Conservation (phyloP, 106 monocot genomes). For the Apostasia shenzhenica region DNA sequence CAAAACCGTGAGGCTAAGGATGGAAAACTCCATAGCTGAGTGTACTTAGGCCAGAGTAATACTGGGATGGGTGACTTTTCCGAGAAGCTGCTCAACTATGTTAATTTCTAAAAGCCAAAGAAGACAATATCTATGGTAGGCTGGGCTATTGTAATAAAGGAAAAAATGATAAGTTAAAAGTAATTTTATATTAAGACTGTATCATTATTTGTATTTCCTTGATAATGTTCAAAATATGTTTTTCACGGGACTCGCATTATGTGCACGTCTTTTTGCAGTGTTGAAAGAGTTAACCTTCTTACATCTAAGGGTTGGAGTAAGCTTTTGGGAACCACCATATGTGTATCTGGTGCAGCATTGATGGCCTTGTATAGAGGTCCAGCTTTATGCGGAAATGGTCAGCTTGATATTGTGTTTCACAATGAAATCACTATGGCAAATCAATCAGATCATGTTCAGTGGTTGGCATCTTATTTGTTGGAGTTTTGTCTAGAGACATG, state of each 20-base stretch:
- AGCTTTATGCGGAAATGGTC: conserved; percentile 28
- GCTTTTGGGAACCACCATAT: conserved; percentile 49
- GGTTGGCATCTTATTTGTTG: conserved; percentile 16
- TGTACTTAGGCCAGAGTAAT: too few species aligned
- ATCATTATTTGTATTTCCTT: neutral
- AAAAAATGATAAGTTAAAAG: too few species aligned
- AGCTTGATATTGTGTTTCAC: conserved; percentile 4
- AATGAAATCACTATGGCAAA: conserved; percentile 17
- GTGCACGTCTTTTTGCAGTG: conserved; percentile 18
- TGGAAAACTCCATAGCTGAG: too few species aligned
- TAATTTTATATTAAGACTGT: too few species aligned
- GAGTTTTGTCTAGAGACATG: conserved; percentile 29
- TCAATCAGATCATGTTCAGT: conserved; percentile 18
- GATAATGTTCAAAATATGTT: neutral
- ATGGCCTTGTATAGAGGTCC: conserved; percentile 86
- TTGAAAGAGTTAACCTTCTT: conserved; percentile 53
- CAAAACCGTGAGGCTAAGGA: too few species aligned
- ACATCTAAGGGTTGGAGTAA: conserved; percentile 53
- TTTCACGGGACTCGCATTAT: neutral
- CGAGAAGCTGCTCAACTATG: too few species aligned
- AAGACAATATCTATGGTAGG: too few species aligned
- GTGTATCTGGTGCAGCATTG: conserved; percentile 58
- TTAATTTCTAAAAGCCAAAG: too few species aligned
- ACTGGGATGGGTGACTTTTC: too few species aligned
- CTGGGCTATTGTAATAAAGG: too few species aligned